Evolutionary conservation across 805 yeast genomes (phyloP), one percentile per base, ranked within the genome.

Genomic region (Yamadazyma tumulicola): DNA sequence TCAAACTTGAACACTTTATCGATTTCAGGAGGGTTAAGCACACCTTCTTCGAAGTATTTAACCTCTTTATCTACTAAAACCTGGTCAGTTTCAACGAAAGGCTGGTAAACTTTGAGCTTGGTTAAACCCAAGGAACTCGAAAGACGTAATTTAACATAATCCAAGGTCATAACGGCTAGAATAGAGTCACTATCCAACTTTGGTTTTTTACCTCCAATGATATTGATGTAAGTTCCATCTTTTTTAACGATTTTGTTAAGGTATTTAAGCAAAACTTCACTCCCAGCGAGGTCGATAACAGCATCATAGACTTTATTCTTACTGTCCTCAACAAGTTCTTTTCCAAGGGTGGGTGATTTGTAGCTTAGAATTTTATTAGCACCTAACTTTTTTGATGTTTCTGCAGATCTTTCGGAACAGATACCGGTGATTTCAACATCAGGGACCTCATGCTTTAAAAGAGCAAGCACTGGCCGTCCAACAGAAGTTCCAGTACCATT

Each of bases 401-500:
- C 69, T 13, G 59, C 53, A 9, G 85, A 73, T 7, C 60, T 51
- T 0, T 70, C 55, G 3, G 82, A 77, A 50, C 81, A 74, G 3
- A 78, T 67, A 17, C 75, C 78, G 4, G 75, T 79, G 15, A 85
- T 73, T 9, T 68, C 67, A 18, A 59, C 58, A 6, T 76, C 74
- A 2, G 66, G 57, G 29, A 47, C 44, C 5, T 35, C 9, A 4
- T 38, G 34, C 52, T 74, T 79, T 7, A 81, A 75, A 26, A 83
- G 54, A 52, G 79, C 85, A 23, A 76, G 61, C 4, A 71, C 65
- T 39, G 64, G 68, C 19, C 68, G 51, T 14, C 89, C 88, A 11
- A 81, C 88, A 9, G 80, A 60, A 1, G 94, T 78, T 6, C 83
- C 79, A 17, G 83, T 93, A 24, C 95, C 95, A 30, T 83, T 61